These are phyloP conservation scores for Oryza meyeriana DNA, from an alignment of 176 grass and related monocot genomes.

Conservation along the genomic window DNA sequence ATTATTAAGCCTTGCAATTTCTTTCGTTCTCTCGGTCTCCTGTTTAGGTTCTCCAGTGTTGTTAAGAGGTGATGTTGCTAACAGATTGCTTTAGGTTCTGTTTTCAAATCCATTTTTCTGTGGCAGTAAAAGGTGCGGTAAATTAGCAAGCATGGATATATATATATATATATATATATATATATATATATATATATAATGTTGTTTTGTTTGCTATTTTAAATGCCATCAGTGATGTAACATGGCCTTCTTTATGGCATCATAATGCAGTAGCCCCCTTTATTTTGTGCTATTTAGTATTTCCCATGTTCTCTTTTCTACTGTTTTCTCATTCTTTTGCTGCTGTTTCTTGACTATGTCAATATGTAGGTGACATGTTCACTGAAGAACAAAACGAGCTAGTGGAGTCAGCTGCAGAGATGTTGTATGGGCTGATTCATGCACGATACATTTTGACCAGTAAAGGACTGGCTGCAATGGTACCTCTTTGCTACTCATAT, in stretches of 20 bases:
- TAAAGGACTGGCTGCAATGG: constrained; percentile 86
- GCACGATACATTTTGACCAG: constrained; percentile 88
- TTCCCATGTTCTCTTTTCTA: background rate
- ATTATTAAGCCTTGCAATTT: background rate
- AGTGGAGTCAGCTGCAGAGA: constrained; percentile 91
- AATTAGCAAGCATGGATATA: background rate
- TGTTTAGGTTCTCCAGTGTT: background rate
- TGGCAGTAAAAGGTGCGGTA: background rate
- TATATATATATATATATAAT: background rate
- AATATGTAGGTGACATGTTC: constrained; percentile 71
- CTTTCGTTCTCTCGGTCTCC: background rate
- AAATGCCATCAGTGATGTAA: constrained; percentile 6
- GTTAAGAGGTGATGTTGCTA: background rate
- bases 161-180: background rate
- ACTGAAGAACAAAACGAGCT: constrained; percentile 83
- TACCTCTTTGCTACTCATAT: constrained; percentile 27
- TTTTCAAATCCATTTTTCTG: background rate
- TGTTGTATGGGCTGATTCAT: constrained; percentile 92
- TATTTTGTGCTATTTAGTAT: background rate
- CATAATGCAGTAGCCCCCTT: background rate
- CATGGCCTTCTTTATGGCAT: background rate
- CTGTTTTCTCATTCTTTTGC: background rate
- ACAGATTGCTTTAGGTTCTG: background rate
- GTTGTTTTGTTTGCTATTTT: background rate
- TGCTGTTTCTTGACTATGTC: constrained; percentile 27